Conservation (phyloP, 805 yeast genomes). For the Candida maesae region DNA sequence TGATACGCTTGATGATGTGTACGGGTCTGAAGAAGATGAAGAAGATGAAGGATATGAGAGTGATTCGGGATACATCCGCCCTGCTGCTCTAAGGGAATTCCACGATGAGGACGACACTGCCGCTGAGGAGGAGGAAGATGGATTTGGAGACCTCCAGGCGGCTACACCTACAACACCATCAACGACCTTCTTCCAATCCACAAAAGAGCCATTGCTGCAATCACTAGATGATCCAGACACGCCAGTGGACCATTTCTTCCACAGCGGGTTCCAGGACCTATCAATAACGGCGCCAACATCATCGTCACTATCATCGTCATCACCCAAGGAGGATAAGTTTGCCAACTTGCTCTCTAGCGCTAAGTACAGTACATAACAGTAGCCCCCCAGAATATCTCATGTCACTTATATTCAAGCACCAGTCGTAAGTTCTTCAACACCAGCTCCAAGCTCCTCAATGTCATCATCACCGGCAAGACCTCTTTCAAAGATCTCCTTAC, state of each 20-base stretch:
- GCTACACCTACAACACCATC: not conserved
- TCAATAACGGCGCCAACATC: not conserved
- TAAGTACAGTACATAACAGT: not conserved
- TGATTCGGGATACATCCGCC: too few relatives aligned
- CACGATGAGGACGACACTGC: slow-evolving; percentile 19
- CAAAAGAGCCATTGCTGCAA: not conserved
- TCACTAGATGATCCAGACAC: slow-evolving; percentile 16
- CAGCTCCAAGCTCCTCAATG: slow-evolving; percentile 36
- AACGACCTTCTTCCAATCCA: not conserved
- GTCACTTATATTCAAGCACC: slow-evolving; percentile 1
- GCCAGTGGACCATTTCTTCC: not conserved
- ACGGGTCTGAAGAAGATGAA: not conserved
- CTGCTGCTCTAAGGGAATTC: too few relatives aligned
- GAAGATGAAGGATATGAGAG: not conserved
- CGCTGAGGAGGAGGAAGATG: slow-evolving; percentile 26
- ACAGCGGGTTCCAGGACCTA: not conserved
- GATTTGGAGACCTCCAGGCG: slow-evolving; percentile 34
- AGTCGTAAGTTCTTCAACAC: slow-evolving; percentile 15
- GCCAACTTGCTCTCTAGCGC: not conserved
- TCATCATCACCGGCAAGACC: slow-evolving; percentile 79
- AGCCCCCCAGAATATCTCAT: too few relatives aligned
- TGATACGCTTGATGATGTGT: not conserved
- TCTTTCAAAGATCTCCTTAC: slow-evolving; percentile 83
- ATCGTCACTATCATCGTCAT: too few relatives aligned
- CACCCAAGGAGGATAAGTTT: not conserved